A percentile compares a stretch with the other conserved stretches of the same genome.
Evolutionary conservation across 345 rosid genomes (phyloP).

Genomic region (Brassica juncea): DNA sequence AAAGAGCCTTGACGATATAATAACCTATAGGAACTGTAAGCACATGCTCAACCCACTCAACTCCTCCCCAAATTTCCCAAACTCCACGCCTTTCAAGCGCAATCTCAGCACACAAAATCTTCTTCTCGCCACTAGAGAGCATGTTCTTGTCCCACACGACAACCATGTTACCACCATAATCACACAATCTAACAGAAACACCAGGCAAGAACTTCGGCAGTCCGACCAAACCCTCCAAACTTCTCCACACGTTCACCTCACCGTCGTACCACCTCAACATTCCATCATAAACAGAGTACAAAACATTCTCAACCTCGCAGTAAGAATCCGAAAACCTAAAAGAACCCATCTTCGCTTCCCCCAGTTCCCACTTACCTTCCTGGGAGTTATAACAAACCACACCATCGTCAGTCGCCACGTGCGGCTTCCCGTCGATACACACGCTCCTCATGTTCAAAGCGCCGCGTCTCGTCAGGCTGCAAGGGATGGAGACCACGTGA

Average conservation of each 20-base stretch:
- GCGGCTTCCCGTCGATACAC: background rate
- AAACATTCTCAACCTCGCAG: conserved; percentile 1
- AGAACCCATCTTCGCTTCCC: conserved; percentile 46
- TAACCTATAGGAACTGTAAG: background rate
- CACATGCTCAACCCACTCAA: background rate
- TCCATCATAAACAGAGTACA: background rate
- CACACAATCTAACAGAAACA: background rate
- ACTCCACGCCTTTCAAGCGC: background rate
- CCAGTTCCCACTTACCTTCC: background rate
- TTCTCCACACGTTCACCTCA: background rate
- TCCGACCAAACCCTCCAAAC: background rate
- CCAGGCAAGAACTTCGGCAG: background rate
- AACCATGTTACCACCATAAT: conserved; percentile 7
- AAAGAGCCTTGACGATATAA: background rate
- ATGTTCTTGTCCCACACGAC: background rate
- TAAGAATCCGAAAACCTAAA: background rate
- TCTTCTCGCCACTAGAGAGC: background rate
- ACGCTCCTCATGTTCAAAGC: background rate
- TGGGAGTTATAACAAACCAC: background rate
- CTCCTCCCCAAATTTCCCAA: background rate
- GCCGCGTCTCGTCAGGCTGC: background rate
- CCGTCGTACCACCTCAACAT: background rate
- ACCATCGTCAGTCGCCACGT: background rate
- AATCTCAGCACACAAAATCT: conserved; percentile 7
- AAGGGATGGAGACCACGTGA: background rate